Base-by-base conservation (phyloP, 371 early-diverging fungal genomes). In the Batrachochytrium dendrobatidis region DNA sequence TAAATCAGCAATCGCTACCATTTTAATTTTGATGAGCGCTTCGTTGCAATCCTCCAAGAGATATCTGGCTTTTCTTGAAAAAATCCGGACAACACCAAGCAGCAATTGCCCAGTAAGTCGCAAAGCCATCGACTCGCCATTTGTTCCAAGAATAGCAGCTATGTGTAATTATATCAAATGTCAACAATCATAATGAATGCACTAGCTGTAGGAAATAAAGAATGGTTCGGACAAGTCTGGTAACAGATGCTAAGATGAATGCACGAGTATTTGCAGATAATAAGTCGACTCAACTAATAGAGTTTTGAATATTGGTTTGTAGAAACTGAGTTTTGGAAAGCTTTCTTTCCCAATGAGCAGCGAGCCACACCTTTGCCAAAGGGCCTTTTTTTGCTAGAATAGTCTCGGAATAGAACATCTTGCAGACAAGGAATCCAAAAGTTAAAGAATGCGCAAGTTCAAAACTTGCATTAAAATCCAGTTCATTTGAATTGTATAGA, bases 41-140 rank as follows among this genome's bases (percentile, higher is more conserved):
- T 96, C 97, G 67, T 88, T 91, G 74, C 98, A 98, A 67, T 99
- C 99, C 64, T 98, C 98, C 5, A 97, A 80, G 46, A 99, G 77
- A 65, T 98, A 96, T 46, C 85, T 85, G 3, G 98, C 91, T 76
- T 99, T 98, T 53, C 96, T 84, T 2, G 95, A 94, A 76, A 92
- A 95, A 65, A 99, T 97, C 45, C 89, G 83, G 0, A 88, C 90
- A 6, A 99, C 95, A 56, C 99, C 99, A 4, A 99, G 82, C 32
- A 99, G 79, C 32, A 99, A 81, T 71, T 98, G 98, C 2, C 98
- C 98, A 7, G 95, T 90, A 25, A 97, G 81, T 52, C 98, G 89
- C 53, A 99, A 75, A 1, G 98, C 91, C 70, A 95, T 79, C 12
- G 0, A 86, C 83, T 66, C 55, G 45, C 87, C 63, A 56, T 88